Conservation (phyloP, 495 filamentous ascomycete genomes). For the Beverwykella pulmonaria region DNA sequence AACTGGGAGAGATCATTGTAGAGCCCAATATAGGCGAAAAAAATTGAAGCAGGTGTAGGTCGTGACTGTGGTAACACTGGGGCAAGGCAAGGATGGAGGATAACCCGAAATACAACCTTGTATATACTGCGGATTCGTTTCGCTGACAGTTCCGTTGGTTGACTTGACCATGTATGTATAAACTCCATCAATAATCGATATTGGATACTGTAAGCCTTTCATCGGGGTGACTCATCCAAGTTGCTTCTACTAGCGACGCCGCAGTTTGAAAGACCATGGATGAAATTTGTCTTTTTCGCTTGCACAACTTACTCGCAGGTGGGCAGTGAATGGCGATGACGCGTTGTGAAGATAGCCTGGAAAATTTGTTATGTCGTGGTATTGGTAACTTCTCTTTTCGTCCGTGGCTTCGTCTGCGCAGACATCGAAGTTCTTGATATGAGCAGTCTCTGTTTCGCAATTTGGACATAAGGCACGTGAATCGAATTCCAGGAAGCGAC, state of each 20-base stretch:
- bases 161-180: not conserved
- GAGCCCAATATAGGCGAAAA: not conserved
- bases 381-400: not conserved
- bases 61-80: not conserved
- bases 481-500: not conserved
- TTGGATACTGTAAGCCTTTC: not conserved
- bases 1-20: not conserved
- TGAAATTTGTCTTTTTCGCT: not conserved
- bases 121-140: not conserved
- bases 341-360: not conserved
- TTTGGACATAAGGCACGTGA: not conserved
- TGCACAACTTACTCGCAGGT: not conserved
- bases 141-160: not conserved
- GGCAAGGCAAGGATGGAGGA: not conserved
- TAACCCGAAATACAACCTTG: not conserved
- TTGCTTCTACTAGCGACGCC: not conserved
- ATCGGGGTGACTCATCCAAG: not conserved
- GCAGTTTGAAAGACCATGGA: not conserved
- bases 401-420: not conserved
- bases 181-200: not conserved
- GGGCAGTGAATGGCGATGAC: not conserved
- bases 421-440: not conserved
- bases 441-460: not conserved
- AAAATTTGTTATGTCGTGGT: not conserved
- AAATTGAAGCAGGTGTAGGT: constrained; percentile 9